Conservation (phyloP, 331 rosid species). For the Prunus yedoensis region DNA sequence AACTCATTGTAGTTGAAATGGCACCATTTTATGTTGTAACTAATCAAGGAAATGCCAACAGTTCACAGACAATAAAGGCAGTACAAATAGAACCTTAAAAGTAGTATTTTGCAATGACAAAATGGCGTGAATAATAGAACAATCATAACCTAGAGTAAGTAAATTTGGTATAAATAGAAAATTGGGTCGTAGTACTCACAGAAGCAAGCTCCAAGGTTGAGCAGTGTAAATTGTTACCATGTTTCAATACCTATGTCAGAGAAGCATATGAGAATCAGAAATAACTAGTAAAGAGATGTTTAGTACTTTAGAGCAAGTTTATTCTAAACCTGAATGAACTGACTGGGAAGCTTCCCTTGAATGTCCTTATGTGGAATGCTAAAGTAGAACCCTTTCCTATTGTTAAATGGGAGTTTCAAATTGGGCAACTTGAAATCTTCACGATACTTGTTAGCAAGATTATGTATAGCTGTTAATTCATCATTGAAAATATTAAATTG, state of each 20-base stretch:
- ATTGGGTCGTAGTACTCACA: slow-evolving; percentile 55
- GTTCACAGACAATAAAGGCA: background rate
- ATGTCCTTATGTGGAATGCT: slow-evolving; percentile 85
- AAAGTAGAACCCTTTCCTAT: slow-evolving; percentile 88
- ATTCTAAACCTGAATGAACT: slow-evolving; percentile 79
- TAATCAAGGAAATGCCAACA: slow-evolving; percentile 1
- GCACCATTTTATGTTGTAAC: background rate
- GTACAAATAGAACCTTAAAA: slow-evolving; percentile 10
- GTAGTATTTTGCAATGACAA: background rate
- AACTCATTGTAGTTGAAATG: slow-evolving; percentile 15
- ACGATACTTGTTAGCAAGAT: slow-evolving; percentile 88
- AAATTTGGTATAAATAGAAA: background rate
- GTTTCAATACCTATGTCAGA: slow-evolving; percentile 63
- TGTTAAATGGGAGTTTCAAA: slow-evolving; percentile 80
- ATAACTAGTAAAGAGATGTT: slow-evolving; percentile 16
- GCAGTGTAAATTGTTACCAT: slow-evolving; percentile 86
- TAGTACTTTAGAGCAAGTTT: slow-evolving; percentile 13
- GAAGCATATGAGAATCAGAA: slow-evolving; percentile 29
- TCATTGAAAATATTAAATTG: slow-evolving; percentile 23
- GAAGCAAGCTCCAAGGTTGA: slow-evolving; percentile 95
- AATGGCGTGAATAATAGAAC: background rate
- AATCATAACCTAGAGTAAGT: background rate
- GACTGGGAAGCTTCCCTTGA: slow-evolving; percentile 90
- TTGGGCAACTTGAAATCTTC: slow-evolving; percentile 89
- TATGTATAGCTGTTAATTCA: slow-evolving; percentile 73